Evolutionary conservation across 306 rosid species (phyloP).

Genomic region (Begonia masoniana): DNA sequence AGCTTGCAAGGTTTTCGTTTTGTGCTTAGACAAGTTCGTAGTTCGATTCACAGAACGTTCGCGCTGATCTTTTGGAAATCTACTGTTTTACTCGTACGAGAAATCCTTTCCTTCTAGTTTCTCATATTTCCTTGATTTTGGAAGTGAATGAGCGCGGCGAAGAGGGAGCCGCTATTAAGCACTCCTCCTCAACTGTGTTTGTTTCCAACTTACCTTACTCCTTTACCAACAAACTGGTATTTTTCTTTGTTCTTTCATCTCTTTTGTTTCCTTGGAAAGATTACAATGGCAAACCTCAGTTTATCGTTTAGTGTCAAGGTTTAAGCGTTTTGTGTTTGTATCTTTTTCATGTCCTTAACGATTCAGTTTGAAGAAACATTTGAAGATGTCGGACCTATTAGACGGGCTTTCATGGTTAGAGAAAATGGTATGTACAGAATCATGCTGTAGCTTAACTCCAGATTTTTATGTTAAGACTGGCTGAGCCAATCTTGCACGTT

Average conservation of each 20-base stretch:
- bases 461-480: background rate
- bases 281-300: too few relatives aligned
- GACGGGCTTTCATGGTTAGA: slow-evolving; percentile 83
- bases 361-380: slow-evolving; percentile 73
- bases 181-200: slow-evolving; percentile 40
- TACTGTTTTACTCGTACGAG: too few relatives aligned
- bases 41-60: too few relatives aligned
- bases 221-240: slow-evolving; percentile 66
- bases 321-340: background rate
- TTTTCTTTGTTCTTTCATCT: background rate
- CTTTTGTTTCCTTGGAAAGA: slow-evolving; percentile 10
- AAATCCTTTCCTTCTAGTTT: too few relatives aligned
- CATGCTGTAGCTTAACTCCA: background rate
- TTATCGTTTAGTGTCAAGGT: too few relatives aligned
- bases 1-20: too few relatives aligned
- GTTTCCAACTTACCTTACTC: slow-evolving; percentile 73
- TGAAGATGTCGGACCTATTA: slow-evolving; percentile 76
- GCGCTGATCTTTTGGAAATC: too few relatives aligned
- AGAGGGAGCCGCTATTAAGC: slow-evolving; percentile 16
- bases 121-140: too few relatives aligned
- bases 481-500: background rate
- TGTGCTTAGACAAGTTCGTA: too few relatives aligned
- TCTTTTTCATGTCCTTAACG: background rate
- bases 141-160: slow-evolving; percentile 33
- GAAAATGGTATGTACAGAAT: slow-evolving; percentile 38